These are phyloP conservation scores for Hypseocharis bilobata DNA, from an alignment of 441 rosid species.

Conservation along the genomic window DNA sequence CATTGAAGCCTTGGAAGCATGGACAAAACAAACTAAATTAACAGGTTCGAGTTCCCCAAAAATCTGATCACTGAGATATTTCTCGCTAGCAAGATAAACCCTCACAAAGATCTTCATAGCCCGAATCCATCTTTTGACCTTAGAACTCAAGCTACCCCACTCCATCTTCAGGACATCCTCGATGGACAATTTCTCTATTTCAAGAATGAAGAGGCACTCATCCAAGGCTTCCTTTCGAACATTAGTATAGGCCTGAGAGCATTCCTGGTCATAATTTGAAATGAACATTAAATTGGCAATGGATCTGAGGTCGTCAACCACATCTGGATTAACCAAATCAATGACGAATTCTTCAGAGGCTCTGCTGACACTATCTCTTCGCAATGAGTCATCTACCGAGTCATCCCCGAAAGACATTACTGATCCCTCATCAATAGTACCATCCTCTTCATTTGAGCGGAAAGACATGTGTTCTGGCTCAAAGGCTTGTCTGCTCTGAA, in stretches of 20 bases:
- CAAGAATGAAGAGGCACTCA: constrained; percentile 57
- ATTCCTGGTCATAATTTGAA: constrained; percentile 60
- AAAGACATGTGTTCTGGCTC: constrained; percentile 62
- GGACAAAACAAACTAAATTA: constrained; percentile 43
- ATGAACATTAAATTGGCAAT: constrained; percentile 57
- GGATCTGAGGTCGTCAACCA: constrained; percentile 52
- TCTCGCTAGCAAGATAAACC: constrained; percentile 63
- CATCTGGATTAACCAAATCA: constrained; percentile 61
- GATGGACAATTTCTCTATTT: constrained; percentile 69
- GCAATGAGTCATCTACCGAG: constrained; percentile 48
- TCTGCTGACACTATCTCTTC: constrained; percentile 50
- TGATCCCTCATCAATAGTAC: constrained; percentile 34
- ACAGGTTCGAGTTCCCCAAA: constrained; percentile 41
- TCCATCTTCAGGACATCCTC: constrained; percentile 81
- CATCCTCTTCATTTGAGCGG: constrained; percentile 53
- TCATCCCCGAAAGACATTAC: constrained; percentile 47
- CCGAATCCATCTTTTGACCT: constrained; percentile 74
- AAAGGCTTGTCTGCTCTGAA: constrained; percentile 49
- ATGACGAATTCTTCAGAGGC: constrained; percentile 37
- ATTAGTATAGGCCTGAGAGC: constrained; percentile 51
- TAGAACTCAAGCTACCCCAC: constrained; percentile 56
- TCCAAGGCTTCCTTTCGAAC: constrained; percentile 67
- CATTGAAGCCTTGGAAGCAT: constrained; percentile 61
- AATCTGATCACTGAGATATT: constrained; percentile 47
- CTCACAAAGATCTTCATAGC: constrained; percentile 56